Conservation (phyloP, 768 basidiomycete species). For the Termitomyces sp. region DNA sequence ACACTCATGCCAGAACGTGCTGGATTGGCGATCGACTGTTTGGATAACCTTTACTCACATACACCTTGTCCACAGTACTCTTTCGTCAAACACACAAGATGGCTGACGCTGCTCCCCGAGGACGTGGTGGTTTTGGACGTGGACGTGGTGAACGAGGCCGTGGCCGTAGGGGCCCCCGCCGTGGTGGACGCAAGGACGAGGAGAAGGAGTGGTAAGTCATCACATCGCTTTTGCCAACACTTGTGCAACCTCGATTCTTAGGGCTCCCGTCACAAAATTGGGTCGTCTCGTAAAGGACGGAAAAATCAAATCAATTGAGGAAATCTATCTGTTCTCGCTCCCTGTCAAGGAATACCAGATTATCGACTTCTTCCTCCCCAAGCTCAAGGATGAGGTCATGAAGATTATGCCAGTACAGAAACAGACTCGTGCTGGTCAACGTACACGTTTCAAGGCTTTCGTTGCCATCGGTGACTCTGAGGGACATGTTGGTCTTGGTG, state of each 20-base stretch:
- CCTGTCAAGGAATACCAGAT: conserved; percentile 99
- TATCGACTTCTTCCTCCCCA: conserved; percentile 98
- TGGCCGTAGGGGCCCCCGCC: conserved; percentile 84
- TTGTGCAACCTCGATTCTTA: conserved; percentile 24
- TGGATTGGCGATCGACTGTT: conserved; percentile 42
- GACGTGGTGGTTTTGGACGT: conserved; percentile 75
- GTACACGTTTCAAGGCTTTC: conserved; percentile 99
- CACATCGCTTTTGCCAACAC: neutral
- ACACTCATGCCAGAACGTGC: conserved; percentile 17
- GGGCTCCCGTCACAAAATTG: conserved; percentile 98
- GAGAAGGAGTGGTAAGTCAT: conserved; percentile 95
- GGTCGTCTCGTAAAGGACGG: conserved; percentile 99
- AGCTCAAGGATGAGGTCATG: conserved; percentile 99
- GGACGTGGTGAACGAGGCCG: conserved; percentile 91
- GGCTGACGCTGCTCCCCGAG: conserved; percentile 74
- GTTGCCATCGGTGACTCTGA: conserved; percentile 99
- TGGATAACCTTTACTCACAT: conserved; percentile 39
- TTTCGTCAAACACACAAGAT: conserved; percentile 38
- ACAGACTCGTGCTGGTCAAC: conserved; percentile 98
- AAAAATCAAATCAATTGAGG: conserved; percentile 99
- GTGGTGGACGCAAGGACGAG: conserved; percentile 98
- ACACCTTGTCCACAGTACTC: conserved; percentile 10
- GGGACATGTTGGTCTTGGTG: conserved; percentile 98
- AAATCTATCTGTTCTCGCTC: conserved; percentile 99
- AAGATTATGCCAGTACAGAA: conserved; percentile 99